Evolutionary conservation across 192 early-diverging fungal genomes (phyloP), one percentile per base, ranked within the genome.

Genomic region (Mortierella alpina): DNA sequence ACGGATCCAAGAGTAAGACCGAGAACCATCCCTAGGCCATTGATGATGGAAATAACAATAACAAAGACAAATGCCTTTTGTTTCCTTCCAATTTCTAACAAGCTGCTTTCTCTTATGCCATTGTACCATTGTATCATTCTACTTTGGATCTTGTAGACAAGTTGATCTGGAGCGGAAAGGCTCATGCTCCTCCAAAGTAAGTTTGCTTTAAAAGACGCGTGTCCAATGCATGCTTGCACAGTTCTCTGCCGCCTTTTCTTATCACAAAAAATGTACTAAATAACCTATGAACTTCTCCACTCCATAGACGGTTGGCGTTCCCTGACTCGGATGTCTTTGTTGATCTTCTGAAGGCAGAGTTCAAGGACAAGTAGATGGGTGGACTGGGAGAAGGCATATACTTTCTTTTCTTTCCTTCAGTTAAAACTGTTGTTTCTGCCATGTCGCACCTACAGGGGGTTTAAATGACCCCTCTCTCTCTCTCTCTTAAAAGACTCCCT

Each of bases 131-230:
- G 0, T 40, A 56, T 18, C 22, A 7, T 11, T 42, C 17, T 31
- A 2, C 57, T 48, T 42, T 45, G 6, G 7, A 14, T 52, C 40
- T 61, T 12, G 0, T 42, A 75, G 73, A 70, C 56, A 78, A 71
- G 23, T 40, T 78, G 48, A 71, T 78, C 45, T 78, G 75, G 75
- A 78, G 75, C 55, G 75, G 75, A 23, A 63, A 70, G 56, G 68
- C 75, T 41, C 75, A 64, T 54, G 76, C 69, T 5, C 69, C 69
- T 58, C 69, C 76, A 41, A 76, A 76, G 74, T 76, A 70, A 50
- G 73, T 47, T 47, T 31, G 31, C 31, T 31, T 3, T 31, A 3
- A 31, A 31, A 11, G n/a, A 63, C 61, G 46, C 22, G 46, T 13
- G 6, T 17, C 0, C 6, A 13, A 41, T 46, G 39, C 46, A 18